These are phyloP conservation scores for Dothistroma septosporum DNA, from an alignment of 2,329 filamentous ascomycete species.

Conservation along the genomic window DNA sequence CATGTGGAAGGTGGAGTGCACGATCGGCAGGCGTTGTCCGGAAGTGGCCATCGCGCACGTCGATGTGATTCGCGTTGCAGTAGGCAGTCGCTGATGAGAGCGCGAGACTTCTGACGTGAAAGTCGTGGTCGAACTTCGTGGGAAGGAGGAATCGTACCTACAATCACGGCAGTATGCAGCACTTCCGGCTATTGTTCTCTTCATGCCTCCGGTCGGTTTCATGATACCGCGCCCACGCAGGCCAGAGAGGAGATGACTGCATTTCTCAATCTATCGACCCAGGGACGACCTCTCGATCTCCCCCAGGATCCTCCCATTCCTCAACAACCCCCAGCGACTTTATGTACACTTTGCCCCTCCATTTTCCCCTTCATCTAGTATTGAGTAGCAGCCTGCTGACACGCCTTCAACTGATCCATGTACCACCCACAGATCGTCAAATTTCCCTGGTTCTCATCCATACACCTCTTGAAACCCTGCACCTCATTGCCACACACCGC, in stretches of 20 bases:
- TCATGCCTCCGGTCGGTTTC: too few relatives aligned
- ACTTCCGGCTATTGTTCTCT: too few relatives aligned
- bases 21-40: too few relatives aligned
- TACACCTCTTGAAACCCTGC: conserved; percentile 85
- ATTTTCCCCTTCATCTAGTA: conserved; percentile 38
- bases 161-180: too few relatives aligned
- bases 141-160: too few relatives aligned
- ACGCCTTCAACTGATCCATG: conserved; percentile 73
- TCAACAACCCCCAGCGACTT: background rate
- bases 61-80: too few relatives aligned
- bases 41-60: too few relatives aligned
- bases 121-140: too few relatives aligned
- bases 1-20: too few relatives aligned
- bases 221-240: background rate
- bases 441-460: conserved; percentile 92
- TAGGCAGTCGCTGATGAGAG: too few relatives aligned
- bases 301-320: background rate
- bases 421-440: conserved; percentile 98
- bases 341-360: background rate
- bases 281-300: background rate
- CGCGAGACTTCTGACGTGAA: too few relatives aligned
- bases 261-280: background rate
- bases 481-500: conserved; percentile 69
- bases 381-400: conserved; percentile 46
- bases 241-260: background rate